Conservation (phyloP, 805 yeast species). For the Candida cerambycidarum region DNA sequence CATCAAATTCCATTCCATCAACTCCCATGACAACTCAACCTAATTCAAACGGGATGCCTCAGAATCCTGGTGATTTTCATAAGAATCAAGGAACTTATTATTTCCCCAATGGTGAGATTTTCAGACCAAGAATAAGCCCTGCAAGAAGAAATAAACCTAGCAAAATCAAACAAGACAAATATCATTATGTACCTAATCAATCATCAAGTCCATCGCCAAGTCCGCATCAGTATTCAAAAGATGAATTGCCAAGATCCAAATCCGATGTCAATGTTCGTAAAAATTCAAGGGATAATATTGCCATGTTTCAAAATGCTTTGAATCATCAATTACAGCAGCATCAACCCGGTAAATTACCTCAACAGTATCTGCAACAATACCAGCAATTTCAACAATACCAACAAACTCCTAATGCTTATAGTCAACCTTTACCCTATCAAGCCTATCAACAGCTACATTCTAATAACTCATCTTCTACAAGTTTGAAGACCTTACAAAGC, state of each 20-base stretch:
- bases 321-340: conserved; percentile 16
- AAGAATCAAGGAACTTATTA: conserved; percentile 28
- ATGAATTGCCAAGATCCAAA: conserved; percentile 9
- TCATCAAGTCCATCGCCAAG: conserved; percentile 4
- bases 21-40: background rate
- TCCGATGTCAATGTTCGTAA: conserved; percentile 12
- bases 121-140: conserved; percentile 46
- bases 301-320: conserved; percentile 16
- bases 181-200: conserved; percentile 7
- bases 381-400: conserved; percentile 17
- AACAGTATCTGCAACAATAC: conserved; percentile 16
- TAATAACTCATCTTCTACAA: conserved; percentile 16
- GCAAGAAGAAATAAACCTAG: conserved; percentile 40
- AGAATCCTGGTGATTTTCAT: conserved; percentile 6
- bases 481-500: conserved; percentile 16
- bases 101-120: conserved; percentile 57
- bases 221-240: background rate
- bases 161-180: conserved; percentile 17
- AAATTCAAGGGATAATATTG: conserved; percentile 13
- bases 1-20: background rate
- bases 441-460: conserved; percentile 12
- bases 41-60: background rate
- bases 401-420: conserved; percentile 3
- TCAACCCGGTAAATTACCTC: conserved; percentile 16
- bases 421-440: conserved; percentile 11